Base-by-base conservation (phyloP, 2,329 filamentous ascomycete species). In the Sporothrix pallida region DNA sequence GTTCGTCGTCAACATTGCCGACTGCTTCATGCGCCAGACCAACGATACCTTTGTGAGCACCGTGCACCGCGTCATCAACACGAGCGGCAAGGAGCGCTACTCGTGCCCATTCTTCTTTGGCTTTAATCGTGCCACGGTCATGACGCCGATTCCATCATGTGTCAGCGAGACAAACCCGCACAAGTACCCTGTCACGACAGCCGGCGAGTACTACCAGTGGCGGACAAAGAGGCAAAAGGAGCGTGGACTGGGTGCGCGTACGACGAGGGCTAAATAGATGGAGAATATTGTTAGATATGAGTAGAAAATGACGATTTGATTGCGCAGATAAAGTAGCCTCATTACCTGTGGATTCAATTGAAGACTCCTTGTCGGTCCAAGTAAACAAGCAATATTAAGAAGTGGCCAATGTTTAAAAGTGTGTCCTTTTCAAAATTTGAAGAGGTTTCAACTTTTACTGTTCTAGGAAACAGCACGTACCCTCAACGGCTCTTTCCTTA, bases 171-270 rank as follows among this genome's bases (percentile, higher is more conserved):
- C 73, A 0, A 81, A 80, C 65, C 80, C 79, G 17, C 79, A 80
- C 75, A 82, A 81, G 74, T 82, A 82, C 70, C 79, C 79, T 0
- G 65, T 79, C 8, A 80, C 81, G 77, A 82, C 79, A 2, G 78
- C 78, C 2, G 81, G 80, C 1, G 80, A 82, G 72, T 81, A 82
- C 72, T 81, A 79, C 50, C 65, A 63, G 1, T 79, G 75, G 74
- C 71, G 77, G 78, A 82, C 31, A 2, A 79, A 54, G 31, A 58
- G 70, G 23, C 70, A 72, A 26, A 72, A 72, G 58, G 69, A 60
- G 42, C 52, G 42, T 4, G 69, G 69, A 4, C 42, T 71, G 20
- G 69, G 69, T 23, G 69, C 52, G 7, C 68, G 68, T 9, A 70
- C 17, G 7, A 50, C 26, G 4, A 69, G 37, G 23, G 23, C 23